phyloP scores from a whole-genome alignment of 2,329 filamentous ascomycete species.

The Talaromyces sp. region DNA sequence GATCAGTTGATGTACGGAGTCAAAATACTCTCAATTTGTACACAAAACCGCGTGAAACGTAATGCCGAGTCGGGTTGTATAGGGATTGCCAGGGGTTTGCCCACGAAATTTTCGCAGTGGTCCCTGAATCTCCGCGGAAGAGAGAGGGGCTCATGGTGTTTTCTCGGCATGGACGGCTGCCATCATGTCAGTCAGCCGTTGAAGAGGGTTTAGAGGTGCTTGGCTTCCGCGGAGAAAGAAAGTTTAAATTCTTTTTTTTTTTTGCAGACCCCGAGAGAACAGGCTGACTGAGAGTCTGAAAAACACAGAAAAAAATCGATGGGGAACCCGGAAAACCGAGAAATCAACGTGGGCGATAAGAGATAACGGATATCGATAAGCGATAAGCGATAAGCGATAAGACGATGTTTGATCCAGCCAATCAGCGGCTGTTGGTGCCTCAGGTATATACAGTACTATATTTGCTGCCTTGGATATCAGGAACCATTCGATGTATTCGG shows the following conservation, averaged over 20 bases:
- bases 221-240: conserved; percentile 5
- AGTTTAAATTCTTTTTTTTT: neutral
- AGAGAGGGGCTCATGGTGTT: neutral
- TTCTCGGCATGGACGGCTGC: neutral
- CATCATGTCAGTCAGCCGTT: neutral
- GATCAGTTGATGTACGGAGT: neutral
- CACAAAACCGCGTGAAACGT: neutral
- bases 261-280: neutral
- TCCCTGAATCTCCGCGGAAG: conserved; percentile 4
- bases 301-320: neutral
- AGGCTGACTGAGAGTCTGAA: neutral
- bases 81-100: neutral
- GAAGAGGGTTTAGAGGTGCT: neutral
- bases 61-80: neutral
- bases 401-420: neutral
- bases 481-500: neutral
- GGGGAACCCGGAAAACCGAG: neutral
- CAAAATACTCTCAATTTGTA: neutral
- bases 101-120: neutral
- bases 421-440: neutral
- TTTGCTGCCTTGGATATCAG: neutral
- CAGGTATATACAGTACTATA: too few species aligned
- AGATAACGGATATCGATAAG: neutral
- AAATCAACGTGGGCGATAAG: neutral
- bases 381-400: neutral